These are phyloP conservation scores for Fomitopsis pinicola DNA, from an alignment of 1,284 basidiomycete species.

Conservation along the genomic window DNA sequence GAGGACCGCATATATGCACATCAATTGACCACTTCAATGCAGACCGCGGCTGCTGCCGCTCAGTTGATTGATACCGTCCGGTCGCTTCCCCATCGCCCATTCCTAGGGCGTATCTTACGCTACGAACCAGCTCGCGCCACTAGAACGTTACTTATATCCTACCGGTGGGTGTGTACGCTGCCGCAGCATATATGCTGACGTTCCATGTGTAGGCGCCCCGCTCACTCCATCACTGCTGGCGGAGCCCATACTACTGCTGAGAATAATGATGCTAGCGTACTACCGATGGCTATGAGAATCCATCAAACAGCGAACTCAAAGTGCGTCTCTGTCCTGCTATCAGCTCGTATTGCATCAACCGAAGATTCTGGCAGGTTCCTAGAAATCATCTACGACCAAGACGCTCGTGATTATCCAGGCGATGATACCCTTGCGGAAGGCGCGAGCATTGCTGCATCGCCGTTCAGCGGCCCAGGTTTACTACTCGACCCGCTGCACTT, in stretches of 20 bases:
- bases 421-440: background rate
- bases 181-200: background rate
- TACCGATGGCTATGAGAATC: conserved; percentile 52
- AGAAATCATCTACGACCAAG: conserved; percentile 50
- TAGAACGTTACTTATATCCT: conserved; percentile 68
- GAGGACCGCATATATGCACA: conserved; percentile 2
- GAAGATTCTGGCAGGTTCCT: conserved; percentile 38
- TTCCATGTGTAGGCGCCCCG: background rate
- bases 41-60: conserved; percentile 58
- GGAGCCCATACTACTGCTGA: background rate
- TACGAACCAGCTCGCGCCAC: conserved; percentile 77
- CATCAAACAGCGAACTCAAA: conserved; percentile 38
- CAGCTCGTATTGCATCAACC: background rate
- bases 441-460: conserved; percentile 12
- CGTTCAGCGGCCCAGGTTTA: conserved; percentile 32
- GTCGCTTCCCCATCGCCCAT: conserved; percentile 48
- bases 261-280: background rate
- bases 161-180: conserved; percentile 44
- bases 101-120: conserved; percentile 65
- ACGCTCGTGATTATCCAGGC: conserved; percentile 33
- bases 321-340: conserved; percentile 25
- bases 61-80: conserved; percentile 57
- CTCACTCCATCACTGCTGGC: background rate
- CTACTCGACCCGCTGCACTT: conserved; percentile 54
- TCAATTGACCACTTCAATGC: conserved; percentile 4